Evolutionary conservation across 2,329 filamentous ascomycete species (phyloP).

Genomic region (Orbilia oligospora): DNA sequence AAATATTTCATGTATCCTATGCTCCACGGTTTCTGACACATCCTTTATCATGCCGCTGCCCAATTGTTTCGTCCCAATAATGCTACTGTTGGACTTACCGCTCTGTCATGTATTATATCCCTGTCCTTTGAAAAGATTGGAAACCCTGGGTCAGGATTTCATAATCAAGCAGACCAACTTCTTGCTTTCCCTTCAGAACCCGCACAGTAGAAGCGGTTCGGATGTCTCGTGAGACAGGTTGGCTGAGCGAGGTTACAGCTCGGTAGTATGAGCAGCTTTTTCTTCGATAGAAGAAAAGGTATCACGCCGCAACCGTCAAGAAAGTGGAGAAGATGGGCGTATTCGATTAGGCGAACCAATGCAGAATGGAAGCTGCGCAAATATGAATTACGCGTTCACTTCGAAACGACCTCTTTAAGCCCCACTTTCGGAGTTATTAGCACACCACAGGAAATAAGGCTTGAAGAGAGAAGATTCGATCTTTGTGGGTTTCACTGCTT

Average conservation of each 20-base stretch:
- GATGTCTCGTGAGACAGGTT: background rate
- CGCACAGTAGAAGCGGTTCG: background rate
- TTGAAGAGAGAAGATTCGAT: conserved; percentile 1
- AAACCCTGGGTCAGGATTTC: background rate
- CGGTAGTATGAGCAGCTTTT: conserved; percentile 8
- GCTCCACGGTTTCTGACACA: background rate
- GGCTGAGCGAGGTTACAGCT: background rate
- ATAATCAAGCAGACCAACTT: background rate
- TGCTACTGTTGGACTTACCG: background rate
- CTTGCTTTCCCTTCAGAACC: no score
- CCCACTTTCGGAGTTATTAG: conserved; percentile 14
- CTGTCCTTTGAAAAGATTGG: background rate
- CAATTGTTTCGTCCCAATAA: background rate
- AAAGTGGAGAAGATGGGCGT: conserved; percentile 10
- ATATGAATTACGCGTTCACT: conserved; percentile 30
- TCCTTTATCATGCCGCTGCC: background rate
- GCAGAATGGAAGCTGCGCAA: conserved; percentile 19
- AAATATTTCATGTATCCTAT: background rate
- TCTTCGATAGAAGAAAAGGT: background rate
- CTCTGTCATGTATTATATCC: background rate
- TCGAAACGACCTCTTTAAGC: conserved; percentile 14
- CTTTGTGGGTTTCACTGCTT: conserved; percentile 7
- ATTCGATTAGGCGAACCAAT: conserved; percentile 7
- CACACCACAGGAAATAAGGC: background rate
- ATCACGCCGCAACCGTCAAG: conserved; percentile 17